Evolutionary conservation across 768 basidiomycete species (phyloP), one percentile per base, ranked within the genome.

Genomic region (Hebeloma cylindrosporum): DNA sequence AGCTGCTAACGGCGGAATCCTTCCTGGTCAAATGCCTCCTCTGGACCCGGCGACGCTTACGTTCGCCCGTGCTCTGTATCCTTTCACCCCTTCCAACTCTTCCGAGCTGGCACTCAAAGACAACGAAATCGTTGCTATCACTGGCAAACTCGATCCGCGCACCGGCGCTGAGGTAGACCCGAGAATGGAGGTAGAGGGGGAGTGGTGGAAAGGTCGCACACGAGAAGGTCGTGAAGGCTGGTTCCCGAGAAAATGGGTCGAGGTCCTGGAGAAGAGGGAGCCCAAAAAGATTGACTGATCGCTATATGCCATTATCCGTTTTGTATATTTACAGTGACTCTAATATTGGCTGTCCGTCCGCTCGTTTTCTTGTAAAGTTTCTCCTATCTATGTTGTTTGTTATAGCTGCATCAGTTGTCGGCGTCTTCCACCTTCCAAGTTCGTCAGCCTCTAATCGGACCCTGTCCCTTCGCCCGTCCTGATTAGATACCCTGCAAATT

Each of bases 171-270:
- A 84, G 46, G 82, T 85, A 4, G 82, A 88, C 51, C 80, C 83
- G 2, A 67, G 85, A 17, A 52, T 77, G 36, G 77, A 79, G 50
- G 68, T 83, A 14, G 73, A 82, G 42, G 79, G 74, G 4, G 93
- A 93, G 45, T 98, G 94, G 94, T 97, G 93, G 93, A 85, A 82
- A 63, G 94, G 94, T 1, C 76, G 94, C 34, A 93, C 89, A 48
- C 74, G 94, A 45, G 93, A 96, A 53, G 94, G 94, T 0, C 74
- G 85, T 53, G 83, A 89, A 54, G 94, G 94, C 0, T 98, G 93
- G 92, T 96, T 98, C 76, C 94, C 94, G 2, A 78, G 72, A 46
- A 92, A 87, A 53, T 94, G 87, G 78, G 91, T 94, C 3, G 79
- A 91, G 62, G 71, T 87, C 3, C 64, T 88, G 44, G 80, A 61